Percentiles rank a stretch among this genome's conserved stretches.
Evolutionary conservation across 768 basidiomycete species (phyloP).

Genomic region (Tremella fuciformis): DNA sequence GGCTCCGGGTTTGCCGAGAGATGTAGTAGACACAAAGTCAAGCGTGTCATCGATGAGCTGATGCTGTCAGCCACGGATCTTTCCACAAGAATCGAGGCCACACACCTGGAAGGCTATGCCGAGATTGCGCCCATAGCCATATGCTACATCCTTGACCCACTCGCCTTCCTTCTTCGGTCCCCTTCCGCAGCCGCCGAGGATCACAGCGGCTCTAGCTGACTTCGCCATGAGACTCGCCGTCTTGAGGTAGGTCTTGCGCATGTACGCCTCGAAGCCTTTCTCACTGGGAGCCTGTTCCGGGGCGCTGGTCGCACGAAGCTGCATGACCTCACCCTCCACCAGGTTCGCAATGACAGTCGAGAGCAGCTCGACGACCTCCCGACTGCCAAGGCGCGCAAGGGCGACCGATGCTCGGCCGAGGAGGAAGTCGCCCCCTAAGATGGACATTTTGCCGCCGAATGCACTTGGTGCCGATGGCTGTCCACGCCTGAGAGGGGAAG

Average conservation of each 20-base stretch:
- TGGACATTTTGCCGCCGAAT: slow-evolving; percentile 88
- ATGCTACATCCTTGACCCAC: slow-evolving; percentile 81
- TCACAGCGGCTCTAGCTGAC: slow-evolving; percentile 73
- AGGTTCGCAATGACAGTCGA: slow-evolving; percentile 88
- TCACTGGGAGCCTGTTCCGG: slow-evolving; percentile 39
- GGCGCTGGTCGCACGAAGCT: slow-evolving; percentile 56
- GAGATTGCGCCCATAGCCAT: slow-evolving; percentile 82
- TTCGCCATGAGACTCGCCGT: slow-evolving; percentile 90
- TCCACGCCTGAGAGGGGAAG: slow-evolving; percentile 67
- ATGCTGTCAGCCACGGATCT: background rate
- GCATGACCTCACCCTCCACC: slow-evolving; percentile 94
- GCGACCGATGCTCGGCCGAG: slow-evolving; percentile 86
- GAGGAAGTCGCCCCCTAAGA: slow-evolving; percentile 93
- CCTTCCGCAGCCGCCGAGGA: slow-evolving; percentile 74
- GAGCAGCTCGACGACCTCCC: slow-evolving; percentile 88
- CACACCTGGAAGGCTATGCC: slow-evolving; percentile 93
- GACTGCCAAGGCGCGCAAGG: slow-evolving; percentile 76
- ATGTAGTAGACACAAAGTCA: slow-evolving; percentile 75
- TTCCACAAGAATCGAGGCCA: slow-evolving; percentile 1
- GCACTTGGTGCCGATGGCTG: slow-evolving; percentile 66
- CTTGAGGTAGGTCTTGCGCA: slow-evolving; percentile 90
- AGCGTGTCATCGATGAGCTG: slow-evolving; percentile 94
- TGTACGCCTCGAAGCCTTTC: slow-evolving; percentile 61
- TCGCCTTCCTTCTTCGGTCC: slow-evolving; percentile 61
- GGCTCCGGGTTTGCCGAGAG: slow-evolving; percentile 81